Evolutionary conservation across 2,329 filamentous ascomycete species (phyloP), one percentile per base, ranked within the genome.

Genomic region (Mollisiaceae sp.): DNA sequence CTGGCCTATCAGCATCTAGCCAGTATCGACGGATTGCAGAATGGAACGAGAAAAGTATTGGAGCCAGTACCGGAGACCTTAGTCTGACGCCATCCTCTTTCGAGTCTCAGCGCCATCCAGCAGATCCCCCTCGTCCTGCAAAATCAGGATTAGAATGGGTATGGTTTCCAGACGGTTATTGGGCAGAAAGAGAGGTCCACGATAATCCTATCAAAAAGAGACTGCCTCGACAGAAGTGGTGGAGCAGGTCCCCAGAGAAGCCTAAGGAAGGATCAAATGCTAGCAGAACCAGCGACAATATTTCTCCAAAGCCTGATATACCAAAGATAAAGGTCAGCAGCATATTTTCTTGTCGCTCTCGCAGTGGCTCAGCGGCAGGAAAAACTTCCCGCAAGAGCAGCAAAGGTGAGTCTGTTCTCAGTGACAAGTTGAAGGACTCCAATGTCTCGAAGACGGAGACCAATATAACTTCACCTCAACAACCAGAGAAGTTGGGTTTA

Each of bases 141-240:
- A 82, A 77, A 58, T 79, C 82, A 54, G 85, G 85, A 47, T 80
- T 77, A 71, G 86, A 88, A 77, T 88, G 85, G 86, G 86, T 88
- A 27, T 88, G 85, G 86, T 87, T 85, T 72, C 85, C 86, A 0
- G 83, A 82, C 60, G 86, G 86, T 6, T 88, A 86, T 73, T 88
- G 85, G 85, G 86, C 86, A n/a, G 86, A 88, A 75, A 79, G 86
- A n/a, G 78, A 82, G 67, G 68, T 76, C n/a, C 57, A 50, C 8
- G 67, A 67, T 32, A 9, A 59, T 14, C 27, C 58, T 20, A 12
- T 47, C 41, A 58, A 50, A 39, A 69, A 63, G 11, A 35, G 62
- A 54, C 54, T 27, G 12, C 43, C 62, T 3, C 45, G 59, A 24
- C 65, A 63, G 24, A 71, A 58, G 55, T 70, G 69, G 67, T 70